Evolutionary conservation across 306 rosid genomes (phyloP).

Genomic region (Begonia masoniana): DNA sequence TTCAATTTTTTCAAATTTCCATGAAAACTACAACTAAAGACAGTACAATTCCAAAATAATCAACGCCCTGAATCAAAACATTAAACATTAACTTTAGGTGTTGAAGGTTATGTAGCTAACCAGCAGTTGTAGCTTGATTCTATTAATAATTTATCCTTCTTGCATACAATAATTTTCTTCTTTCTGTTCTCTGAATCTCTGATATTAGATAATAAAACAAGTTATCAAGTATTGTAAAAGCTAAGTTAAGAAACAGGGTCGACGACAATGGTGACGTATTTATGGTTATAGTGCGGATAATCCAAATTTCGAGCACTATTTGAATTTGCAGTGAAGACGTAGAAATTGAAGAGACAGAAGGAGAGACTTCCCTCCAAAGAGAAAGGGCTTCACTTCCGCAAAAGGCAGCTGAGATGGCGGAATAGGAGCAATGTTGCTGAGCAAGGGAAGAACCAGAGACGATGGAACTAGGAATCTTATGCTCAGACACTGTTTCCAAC

Average conservation of each 20-base stretch:
- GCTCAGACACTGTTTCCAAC: constrained; percentile 36
- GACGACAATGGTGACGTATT: too few species aligned
- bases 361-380: constrained; percentile 49
- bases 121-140: background rate
- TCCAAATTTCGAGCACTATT: background rate
- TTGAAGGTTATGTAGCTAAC: background rate
- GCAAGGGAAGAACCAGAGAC: constrained; percentile 54
- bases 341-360: background rate
- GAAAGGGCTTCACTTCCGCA: constrained; percentile 38
- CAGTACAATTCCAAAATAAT: too few species aligned
- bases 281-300: background rate
- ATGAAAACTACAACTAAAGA: too few species aligned
- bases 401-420: constrained; percentile 46
- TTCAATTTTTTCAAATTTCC: too few species aligned
- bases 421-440: constrained; percentile 35
- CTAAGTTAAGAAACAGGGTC: too few species aligned
- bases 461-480: constrained; percentile 85
- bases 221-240: too few species aligned
- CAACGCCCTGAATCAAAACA: too few species aligned
- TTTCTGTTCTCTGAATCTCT: too few species aligned
- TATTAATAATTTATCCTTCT: too few species aligned
- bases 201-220: too few species aligned
- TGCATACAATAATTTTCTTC: too few species aligned
- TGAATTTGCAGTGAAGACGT: background rate
- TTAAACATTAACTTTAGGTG: too few species aligned